Evolutionary conservation across 1,284 basidiomycete species (phyloP).

Genomic region (Cystobasidium sp.): DNA sequence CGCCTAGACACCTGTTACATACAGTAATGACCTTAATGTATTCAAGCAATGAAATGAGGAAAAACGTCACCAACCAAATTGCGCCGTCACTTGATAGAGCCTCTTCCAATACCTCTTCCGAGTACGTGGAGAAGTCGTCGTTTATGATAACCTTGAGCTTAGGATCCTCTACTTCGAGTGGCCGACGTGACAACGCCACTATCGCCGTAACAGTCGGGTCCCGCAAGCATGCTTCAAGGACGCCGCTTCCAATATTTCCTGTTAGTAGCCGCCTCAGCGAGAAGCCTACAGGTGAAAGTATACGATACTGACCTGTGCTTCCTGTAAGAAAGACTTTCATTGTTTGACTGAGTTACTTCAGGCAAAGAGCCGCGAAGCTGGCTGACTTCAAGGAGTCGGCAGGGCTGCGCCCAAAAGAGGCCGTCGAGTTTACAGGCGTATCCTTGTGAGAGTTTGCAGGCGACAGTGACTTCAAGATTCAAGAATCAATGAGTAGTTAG

Average conservation of each 20-base stretch:
- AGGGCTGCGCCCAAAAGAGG: too few relatives aligned
- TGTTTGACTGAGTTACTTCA: background rate
- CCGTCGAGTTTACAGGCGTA: too few relatives aligned
- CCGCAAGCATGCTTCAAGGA: slow-evolving; percentile 6
- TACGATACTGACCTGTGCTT: background rate
- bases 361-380: background rate
- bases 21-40: background rate
- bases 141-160: slow-evolving; percentile 21
- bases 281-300: background rate
- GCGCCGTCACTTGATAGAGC: slow-evolving; percentile 7
- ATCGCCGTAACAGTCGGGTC: background rate
- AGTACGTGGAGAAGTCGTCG: slow-evolving; percentile 10
- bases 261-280: background rate
- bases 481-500: too few relatives aligned
- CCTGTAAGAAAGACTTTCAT: slow-evolving; percentile 18
- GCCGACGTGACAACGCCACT: slow-evolving; percentile 1
- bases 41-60: background rate
- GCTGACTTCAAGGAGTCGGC: background rate
- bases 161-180: background rate
- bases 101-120: slow-evolving; percentile 3
- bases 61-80: background rate
- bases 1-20: slow-evolving; percentile 3
- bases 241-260: slow-evolving; percentile 23
- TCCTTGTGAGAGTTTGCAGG: too few relatives aligned
- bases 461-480: too few relatives aligned